Evolutionary conservation across 148 eudicot species (phyloP).

Genomic region (Spergularia bocconei): DNA sequence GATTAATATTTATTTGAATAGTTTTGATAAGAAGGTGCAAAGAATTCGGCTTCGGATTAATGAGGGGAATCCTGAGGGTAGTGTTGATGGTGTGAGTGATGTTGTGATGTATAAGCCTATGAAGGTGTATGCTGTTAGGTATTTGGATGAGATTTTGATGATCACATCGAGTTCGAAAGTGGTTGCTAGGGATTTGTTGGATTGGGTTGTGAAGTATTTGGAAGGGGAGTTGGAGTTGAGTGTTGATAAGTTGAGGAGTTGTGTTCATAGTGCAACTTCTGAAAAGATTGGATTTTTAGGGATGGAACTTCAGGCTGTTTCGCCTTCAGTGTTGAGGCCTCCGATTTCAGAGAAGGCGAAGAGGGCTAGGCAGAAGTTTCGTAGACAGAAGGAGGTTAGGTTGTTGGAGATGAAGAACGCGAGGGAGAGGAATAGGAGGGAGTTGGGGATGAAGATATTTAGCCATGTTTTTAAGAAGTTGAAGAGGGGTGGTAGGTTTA

Average conservation of each 20-base stretch:
- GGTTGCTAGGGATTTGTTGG: slow-evolving; percentile 70
- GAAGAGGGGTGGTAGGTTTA: slow-evolving; percentile 55
- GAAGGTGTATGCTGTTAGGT: slow-evolving; percentile 80
- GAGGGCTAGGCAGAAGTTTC: slow-evolving; percentile 78
- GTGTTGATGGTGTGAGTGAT: slow-evolving; percentile 27
- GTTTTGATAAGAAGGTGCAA: slow-evolving; percentile 72
- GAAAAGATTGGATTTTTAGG: slow-evolving; percentile 87
- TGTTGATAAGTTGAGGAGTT: slow-evolving; percentile 56
- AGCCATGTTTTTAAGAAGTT: slow-evolving; percentile 73
- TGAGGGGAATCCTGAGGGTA: slow-evolving; percentile 40
- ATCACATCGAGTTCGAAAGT: slow-evolving; percentile 71
- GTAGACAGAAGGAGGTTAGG: slow-evolving; percentile 81
- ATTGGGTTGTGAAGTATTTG: slow-evolving; percentile 45
- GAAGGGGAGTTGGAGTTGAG: slow-evolving; percentile 61
- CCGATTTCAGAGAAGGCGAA: slow-evolving; percentile 72
- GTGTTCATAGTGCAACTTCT: slow-evolving; percentile 78
- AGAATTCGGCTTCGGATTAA: slow-evolving; percentile 54
- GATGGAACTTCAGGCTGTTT: slow-evolving; percentile 85
- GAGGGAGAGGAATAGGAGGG: slow-evolving; percentile 76
- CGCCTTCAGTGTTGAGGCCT: slow-evolving; percentile 71
- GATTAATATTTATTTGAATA: slow-evolving; percentile 67
- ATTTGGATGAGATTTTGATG: slow-evolving; percentile 78
- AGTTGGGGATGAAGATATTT: slow-evolving; percentile 71
- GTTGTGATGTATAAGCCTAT: slow-evolving; percentile 59
- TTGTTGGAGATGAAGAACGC: slow-evolving; percentile 61